Base-by-base conservation (phyloP, 2,329 filamentous ascomycete species). In the Aspergillus japonicus region DNA sequence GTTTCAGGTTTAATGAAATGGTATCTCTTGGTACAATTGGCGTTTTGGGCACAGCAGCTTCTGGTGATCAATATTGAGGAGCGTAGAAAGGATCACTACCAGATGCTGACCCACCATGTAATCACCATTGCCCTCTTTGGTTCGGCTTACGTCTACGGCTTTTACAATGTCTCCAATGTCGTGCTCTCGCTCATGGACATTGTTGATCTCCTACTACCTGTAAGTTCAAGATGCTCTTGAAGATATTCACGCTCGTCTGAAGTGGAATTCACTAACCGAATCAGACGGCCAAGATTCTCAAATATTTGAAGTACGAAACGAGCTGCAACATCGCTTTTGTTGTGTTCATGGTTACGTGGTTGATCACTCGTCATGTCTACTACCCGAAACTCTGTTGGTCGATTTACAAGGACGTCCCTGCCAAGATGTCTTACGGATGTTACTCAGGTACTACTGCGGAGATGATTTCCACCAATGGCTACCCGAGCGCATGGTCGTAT, bases 41-140 rank as follows among this genome's bases (percentile, higher is more conserved):
- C 89, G 24, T 98, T 97, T 76, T 97, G 92, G 89, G 77, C 97
- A 51, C 94, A 98, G 78, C 93, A 96, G 78, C 90, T 98, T 65
- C 81, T 97, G 33, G 91, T 97, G 59, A 91, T 98, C 74, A 89
- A 97, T 77, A 92, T 98, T 61, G 95, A 99, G 77, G 91, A 96
- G 78, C 87, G 90, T 66, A 86, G 95, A 70, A 98, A 98, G 79
- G 95, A 99, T 70, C 89, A 97, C 77, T 90, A 87, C 80, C 94
- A 98, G 77, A 98, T 98, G 95, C 87, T 98, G 67, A 89, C 87
- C 19, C 95, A 98, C 76, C 95, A 99, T 78, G 85, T 97, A 72
- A 87, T 98, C 73, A 99, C 95, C 21, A 91, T 88, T 70, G 81
- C 82, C 5, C 86, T 99, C 49, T 87, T 99, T 64, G 87, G 87